Percentiles rank a stretch among this genome's conserved stretches.
phyloP scores from a whole-genome alignment of 2,329 filamentous ascomycete species.

The Paecilomyces sp. region DNA sequence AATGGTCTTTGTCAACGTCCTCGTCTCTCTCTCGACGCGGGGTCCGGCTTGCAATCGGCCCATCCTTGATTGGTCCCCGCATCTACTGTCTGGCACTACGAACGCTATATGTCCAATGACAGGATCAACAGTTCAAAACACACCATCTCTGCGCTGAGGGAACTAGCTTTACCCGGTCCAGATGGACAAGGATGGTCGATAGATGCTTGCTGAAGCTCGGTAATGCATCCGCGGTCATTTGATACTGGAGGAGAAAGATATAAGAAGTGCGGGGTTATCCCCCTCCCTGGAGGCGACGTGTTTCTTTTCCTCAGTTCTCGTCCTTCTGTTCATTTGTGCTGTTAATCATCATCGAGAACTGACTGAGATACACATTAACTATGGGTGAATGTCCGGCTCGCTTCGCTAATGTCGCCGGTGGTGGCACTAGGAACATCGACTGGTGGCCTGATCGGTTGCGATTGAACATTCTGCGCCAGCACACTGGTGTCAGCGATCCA shows the following conservation, averaged over 20 bases:
- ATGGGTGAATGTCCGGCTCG: neutral
- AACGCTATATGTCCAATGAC: neutral
- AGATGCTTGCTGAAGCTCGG: neutral
- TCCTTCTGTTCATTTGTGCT: neutral
- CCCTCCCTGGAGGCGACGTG: neutral
- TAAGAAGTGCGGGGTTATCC: neutral
- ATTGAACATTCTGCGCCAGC: conserved; percentile 67
- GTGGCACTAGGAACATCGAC: conserved; percentile 61
- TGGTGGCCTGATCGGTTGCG: conserved; percentile 67
- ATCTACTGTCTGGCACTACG: neutral
- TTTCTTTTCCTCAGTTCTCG: neutral
- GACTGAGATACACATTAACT: neutral
- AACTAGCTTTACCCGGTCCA: neutral
- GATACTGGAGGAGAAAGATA: neutral
- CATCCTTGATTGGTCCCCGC: neutral
- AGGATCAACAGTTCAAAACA: neutral
- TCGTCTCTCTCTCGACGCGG: neutral
- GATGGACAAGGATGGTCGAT: neutral
- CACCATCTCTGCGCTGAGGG: neutral
- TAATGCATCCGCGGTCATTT: neutral
- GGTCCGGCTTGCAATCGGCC: neutral
- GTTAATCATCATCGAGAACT: neutral
- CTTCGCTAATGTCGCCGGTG: conserved; percentile 39
- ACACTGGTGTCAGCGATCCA: conserved; percentile 58
- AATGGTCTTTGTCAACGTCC: neutral